These are phyloP conservation scores for Didymella lethalis DNA, from an alignment of 2,329 filamentous ascomycete genomes.

Conservation along the genomic window DNA sequence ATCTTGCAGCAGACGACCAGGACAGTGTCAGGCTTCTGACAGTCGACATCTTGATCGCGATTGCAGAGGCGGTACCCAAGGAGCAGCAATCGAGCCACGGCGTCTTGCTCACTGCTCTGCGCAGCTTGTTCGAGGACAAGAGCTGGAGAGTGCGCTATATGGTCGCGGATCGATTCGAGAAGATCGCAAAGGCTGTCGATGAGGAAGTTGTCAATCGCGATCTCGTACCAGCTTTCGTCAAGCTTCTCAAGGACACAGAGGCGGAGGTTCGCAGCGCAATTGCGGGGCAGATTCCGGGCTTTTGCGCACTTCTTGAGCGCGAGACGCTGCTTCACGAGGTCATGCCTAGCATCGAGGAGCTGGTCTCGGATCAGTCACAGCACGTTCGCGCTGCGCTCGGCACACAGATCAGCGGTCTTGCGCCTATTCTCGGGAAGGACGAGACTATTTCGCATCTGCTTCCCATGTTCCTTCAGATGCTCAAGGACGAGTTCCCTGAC, in stretches of 20 bases:
- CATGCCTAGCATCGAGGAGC: slow-evolving; percentile 94
- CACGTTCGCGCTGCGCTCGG: slow-evolving; percentile 95
- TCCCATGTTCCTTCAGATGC: slow-evolving; percentile 99
- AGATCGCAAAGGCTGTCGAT: slow-evolving; percentile 98
- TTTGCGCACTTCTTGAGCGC: slow-evolving; percentile 88
- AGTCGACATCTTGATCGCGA: slow-evolving; percentile 93
- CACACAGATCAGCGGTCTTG: slow-evolving; percentile 95
- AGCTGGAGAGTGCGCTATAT: slow-evolving; percentile 99
- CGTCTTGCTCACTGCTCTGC: slow-evolving; percentile 86
- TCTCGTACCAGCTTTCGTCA: slow-evolving; percentile 95
- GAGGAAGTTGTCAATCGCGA: slow-evolving; percentile 95
- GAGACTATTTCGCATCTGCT: slow-evolving; percentile 97
- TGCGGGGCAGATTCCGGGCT: slow-evolving; percentile 93
- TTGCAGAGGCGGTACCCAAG: slow-evolving; percentile 96
- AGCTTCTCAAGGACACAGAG: slow-evolving; percentile 96
- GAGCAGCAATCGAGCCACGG: slow-evolving; percentile 97
- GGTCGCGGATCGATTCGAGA: slow-evolving; percentile 98
- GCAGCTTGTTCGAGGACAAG: slow-evolving; percentile 97
- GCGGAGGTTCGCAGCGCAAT: slow-evolving; percentile 97
- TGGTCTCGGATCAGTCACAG: slow-evolving; percentile 94
- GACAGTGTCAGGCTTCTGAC: slow-evolving; percentile 96
- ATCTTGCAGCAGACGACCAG: slow-evolving; percentile 94
- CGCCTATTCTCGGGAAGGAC: slow-evolving; percentile 96
- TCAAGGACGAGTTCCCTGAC: slow-evolving; percentile 99
- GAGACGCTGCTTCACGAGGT: slow-evolving; percentile 91